These are phyloP conservation scores for Botryotinia narcissicola DNA, from an alignment of 2,329 filamentous ascomycete genomes.

Conservation along the genomic window DNA sequence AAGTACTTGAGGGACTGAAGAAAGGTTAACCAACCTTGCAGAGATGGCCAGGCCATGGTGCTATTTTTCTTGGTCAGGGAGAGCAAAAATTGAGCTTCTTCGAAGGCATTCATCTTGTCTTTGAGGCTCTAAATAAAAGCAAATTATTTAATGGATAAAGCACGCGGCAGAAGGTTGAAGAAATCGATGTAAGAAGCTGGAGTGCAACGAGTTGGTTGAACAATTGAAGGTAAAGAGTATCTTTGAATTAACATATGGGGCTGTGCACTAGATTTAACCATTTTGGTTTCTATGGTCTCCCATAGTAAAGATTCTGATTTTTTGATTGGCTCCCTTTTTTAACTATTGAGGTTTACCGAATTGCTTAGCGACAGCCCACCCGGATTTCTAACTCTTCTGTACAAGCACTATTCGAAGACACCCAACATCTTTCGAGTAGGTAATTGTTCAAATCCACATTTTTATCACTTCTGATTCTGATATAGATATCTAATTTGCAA, in stretches of 20 bases:
- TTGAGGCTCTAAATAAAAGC: background rate
- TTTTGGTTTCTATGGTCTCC: background rate
- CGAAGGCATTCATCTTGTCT: background rate
- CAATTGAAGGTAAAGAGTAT: background rate
- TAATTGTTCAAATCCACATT: background rate
- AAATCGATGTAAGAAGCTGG: background rate
- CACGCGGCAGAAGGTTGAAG: background rate
- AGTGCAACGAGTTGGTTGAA: background rate
- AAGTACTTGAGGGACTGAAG: background rate
- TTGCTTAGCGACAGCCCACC: background rate
- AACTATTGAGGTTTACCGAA: background rate
- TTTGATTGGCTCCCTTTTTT: background rate
- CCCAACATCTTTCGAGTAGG: background rate
- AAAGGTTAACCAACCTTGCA: background rate
- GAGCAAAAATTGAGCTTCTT: fast-evolving
- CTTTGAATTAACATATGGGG: background rate
- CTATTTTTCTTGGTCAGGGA: fast-evolving
- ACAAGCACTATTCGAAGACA: background rate
- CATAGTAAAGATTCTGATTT: background rate
- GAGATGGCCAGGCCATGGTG: background rate
- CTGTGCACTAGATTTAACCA: background rate
- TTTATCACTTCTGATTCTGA: background rate
- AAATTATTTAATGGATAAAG: background rate
- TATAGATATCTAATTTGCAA: background rate
- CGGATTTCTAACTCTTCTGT: background rate